Conservation (phyloP, 257 asterid genomes). For the Solanum infundibuliforme region DNA sequence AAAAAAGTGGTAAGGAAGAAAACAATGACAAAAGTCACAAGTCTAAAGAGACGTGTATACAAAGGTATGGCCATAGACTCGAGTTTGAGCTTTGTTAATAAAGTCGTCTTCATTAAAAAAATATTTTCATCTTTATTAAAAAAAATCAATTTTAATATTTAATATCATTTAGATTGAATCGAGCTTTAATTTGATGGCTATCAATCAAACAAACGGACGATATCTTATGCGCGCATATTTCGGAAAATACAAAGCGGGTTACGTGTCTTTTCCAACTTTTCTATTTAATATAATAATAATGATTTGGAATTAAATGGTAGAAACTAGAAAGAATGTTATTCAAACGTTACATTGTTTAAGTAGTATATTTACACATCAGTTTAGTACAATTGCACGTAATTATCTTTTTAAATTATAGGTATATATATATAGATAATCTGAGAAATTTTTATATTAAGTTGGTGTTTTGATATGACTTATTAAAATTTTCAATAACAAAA, state of each 20-base stretch:
- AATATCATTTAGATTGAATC: too few species aligned
- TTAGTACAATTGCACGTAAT: background rate
- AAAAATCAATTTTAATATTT: too few species aligned
- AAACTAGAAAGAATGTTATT: background rate
- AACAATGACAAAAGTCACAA: background rate
- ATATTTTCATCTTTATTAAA: too few species aligned
- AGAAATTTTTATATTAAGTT: background rate
- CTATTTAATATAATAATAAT: background rate
- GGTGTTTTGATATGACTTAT: background rate
- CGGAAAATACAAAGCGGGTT: conserved; percentile 11
- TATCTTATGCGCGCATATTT: conserved; percentile 19
- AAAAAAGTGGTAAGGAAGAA: background rate
- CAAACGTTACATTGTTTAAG: background rate
- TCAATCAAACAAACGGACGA: conserved; percentile 3
- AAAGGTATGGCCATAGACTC: background rate
- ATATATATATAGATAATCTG: background rate
- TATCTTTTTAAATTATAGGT: background rate
- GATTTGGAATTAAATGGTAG: background rate
- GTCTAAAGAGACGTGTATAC: background rate
- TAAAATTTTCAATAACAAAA: too few species aligned
- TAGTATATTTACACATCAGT: background rate
- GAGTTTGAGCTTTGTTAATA: background rate
- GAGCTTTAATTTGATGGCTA: background rate
- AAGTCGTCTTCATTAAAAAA: too few species aligned
- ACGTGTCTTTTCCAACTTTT: background rate